phyloP scores from a whole-genome alignment of 163 green algal genomes.

The Coccomyxa subellipsoidea region DNA sequence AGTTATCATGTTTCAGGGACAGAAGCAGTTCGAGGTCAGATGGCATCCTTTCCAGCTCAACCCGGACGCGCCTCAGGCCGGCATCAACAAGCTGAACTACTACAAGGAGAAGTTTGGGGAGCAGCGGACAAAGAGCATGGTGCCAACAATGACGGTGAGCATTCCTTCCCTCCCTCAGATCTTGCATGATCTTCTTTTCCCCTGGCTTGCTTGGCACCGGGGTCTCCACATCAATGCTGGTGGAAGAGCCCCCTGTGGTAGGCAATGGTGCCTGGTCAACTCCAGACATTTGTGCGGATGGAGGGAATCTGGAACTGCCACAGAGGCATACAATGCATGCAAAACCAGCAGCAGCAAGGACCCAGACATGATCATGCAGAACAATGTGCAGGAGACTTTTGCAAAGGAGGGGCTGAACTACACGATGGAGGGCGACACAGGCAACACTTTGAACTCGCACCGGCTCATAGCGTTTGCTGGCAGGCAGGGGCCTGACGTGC shows the following conservation, averaged over 20 bases:
- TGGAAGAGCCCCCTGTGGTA: too few relatives aligned
- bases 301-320: too few relatives aligned
- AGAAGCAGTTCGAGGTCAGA: constrained; percentile 31
- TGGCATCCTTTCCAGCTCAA: constrained; percentile 46
- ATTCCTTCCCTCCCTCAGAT: neutral
- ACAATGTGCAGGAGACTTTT: constrained; percentile 38
- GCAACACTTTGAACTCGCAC: constrained; percentile 54
- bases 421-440: constrained; percentile 47
- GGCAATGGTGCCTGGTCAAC: too few relatives aligned
- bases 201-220: too few relatives aligned
- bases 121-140: constrained; percentile 26
- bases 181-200: too few relatives aligned
- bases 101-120: constrained; percentile 55
- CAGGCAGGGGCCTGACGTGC: constrained; percentile 26
- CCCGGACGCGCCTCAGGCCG: constrained; percentile 33
- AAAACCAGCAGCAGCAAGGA: too few relatives aligned
- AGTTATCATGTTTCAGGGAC: too few relatives aligned
- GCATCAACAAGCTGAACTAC: constrained; percentile 41
- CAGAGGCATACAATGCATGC: too few relatives aligned
- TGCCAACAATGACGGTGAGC: constrained; percentile 33
- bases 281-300: too few relatives aligned
- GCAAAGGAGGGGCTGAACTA: constrained; percentile 44
- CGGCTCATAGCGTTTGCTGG: constrained; percentile 42
- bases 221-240: too few relatives aligned
- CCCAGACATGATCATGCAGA: too few relatives aligned